Conservation (phyloP, 208 protist genomes). For the Trypanosomatidae sp. region DNA sequence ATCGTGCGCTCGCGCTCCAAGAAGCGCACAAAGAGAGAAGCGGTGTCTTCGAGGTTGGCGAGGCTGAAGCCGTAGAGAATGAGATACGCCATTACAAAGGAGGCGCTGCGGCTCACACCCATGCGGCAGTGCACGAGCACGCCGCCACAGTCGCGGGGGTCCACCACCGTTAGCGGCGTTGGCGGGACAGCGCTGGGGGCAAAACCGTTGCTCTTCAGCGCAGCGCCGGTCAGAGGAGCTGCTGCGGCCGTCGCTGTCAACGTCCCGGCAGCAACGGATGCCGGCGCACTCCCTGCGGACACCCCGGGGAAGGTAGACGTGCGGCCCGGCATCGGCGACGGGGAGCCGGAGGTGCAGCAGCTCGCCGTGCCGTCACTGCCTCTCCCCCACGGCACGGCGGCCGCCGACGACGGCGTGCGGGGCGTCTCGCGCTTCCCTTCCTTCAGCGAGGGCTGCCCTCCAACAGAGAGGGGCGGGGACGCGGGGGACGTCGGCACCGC, state of each 20-base stretch:
- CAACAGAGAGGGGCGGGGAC: constrained; percentile 13
- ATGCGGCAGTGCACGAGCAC: constrained; percentile 84
- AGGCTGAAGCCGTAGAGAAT: constrained; percentile 70
- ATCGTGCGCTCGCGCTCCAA: constrained; percentile 17
- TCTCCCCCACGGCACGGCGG: too few species aligned
- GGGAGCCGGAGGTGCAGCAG: too few species aligned
- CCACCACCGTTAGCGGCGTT: constrained; percentile 7
- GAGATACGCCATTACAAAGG: constrained; percentile 77
- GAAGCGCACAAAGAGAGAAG: constrained; percentile 24
- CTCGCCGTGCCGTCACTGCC: too few species aligned
- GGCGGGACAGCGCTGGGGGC: background rate
- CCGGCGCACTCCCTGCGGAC: too few species aligned
- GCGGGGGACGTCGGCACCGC: constrained; percentile 4
- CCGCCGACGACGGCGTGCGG: too few species aligned
- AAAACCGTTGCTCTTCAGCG: constrained; percentile 10
- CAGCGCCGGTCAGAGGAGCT: too few species aligned
- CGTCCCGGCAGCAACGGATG: too few species aligned
- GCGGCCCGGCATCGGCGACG: background rate
- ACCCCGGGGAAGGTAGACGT: background rate
- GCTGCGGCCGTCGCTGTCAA: too few species aligned
- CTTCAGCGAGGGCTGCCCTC: constrained; percentile 26
- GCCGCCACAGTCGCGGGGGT: constrained; percentile 49
- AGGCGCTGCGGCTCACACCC: constrained; percentile 80
- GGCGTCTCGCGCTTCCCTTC: constrained; percentile 25
- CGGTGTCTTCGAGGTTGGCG: constrained; percentile 15